Evolutionary conservation across 164 flowering plant genomes (phyloP).

Genomic region (Houttuynia cordata): DNA sequence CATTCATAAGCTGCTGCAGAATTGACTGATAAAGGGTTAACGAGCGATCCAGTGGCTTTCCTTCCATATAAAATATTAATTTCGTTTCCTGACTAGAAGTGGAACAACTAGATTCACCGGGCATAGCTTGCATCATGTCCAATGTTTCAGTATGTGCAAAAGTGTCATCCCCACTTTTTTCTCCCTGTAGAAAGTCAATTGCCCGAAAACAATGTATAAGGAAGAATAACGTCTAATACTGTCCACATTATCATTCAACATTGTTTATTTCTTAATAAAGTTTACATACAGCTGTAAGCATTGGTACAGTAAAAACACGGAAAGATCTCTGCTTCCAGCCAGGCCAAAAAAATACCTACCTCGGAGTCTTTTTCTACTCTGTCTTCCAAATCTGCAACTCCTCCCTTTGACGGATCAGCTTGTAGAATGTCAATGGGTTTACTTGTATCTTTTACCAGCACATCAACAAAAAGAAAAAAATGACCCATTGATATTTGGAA

Average conservation of each 20-base stretch:
- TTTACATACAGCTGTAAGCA: not conserved
- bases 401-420: not conserved
- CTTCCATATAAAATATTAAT: constrained; percentile 49
- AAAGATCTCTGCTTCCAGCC: not conserved
- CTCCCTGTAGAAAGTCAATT: not conserved
- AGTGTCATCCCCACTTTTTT: not conserved
- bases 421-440: not conserved
- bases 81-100: constrained; percentile 10
- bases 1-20: constrained; percentile 33
- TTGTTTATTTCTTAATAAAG: too few species aligned
- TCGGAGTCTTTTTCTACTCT: constrained; percentile 14
- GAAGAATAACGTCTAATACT: not conserved
- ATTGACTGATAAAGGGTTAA: constrained; percentile 68
- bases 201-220: not conserved
- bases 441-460: not conserved
- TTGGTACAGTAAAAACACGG: too few species aligned
- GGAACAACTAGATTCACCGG: not conserved
- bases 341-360: not conserved
- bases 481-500: too few species aligned
- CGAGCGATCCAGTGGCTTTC: constrained; percentile 32
- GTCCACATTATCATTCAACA: not conserved
- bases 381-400: constrained; percentile 3
- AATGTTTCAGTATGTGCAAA: not conserved
- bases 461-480: not conserved
- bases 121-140: not conserved